A percentile compares a stretch with the other conserved stretches of the same genome.
Evolutionary conservation across 1,284 basidiomycete species (phyloP).

Genomic region (Cryptococcus neoformans): DNA sequence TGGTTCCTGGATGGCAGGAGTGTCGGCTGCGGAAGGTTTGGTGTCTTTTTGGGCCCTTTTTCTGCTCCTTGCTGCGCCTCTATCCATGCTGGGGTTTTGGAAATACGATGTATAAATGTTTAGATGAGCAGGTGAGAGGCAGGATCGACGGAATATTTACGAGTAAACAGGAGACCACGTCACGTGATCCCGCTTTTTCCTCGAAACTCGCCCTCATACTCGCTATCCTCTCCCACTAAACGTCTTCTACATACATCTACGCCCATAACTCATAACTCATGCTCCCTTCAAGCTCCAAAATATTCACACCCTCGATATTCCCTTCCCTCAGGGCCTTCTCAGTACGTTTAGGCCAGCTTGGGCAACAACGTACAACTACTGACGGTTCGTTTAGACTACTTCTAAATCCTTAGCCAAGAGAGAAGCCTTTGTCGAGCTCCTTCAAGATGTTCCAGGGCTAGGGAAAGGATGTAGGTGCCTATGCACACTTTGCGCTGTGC

Average conservation of each 20-base stretch:
- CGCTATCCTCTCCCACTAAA: too few species aligned
- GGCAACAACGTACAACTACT: background rate
- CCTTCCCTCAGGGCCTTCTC: constrained; percentile 9
- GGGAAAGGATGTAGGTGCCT: constrained; percentile 20
- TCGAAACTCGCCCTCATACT: too few species aligned
- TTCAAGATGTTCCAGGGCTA: constrained; percentile 31
- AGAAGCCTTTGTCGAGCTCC: constrained; percentile 34
- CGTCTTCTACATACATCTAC: too few species aligned
- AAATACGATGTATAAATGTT: background rate
- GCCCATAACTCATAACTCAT: constrained; percentile 6
- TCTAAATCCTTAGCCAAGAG: constrained; percentile 7
- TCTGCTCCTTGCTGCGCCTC: constrained; percentile 42
- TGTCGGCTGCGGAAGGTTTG: background rate
- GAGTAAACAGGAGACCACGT: too few species aligned
- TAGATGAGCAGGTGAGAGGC: background rate
- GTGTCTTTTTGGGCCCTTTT: constrained; percentile 19
- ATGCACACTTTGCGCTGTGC: background rate
- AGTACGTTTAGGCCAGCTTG: background rate
- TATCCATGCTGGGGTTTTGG: constrained; percentile 29
- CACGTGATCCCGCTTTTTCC: too few species aligned
- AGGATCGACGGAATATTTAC: too few species aligned
- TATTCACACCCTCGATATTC: constrained; percentile 12
- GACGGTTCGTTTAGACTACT: constrained; percentile 20
- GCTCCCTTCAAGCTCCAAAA: constrained; percentile 30
- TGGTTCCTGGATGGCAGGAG: background rate